Conservation (phyloP, 768 basidiomycete genomes). For the Suillus fuscotomentosus region DNA sequence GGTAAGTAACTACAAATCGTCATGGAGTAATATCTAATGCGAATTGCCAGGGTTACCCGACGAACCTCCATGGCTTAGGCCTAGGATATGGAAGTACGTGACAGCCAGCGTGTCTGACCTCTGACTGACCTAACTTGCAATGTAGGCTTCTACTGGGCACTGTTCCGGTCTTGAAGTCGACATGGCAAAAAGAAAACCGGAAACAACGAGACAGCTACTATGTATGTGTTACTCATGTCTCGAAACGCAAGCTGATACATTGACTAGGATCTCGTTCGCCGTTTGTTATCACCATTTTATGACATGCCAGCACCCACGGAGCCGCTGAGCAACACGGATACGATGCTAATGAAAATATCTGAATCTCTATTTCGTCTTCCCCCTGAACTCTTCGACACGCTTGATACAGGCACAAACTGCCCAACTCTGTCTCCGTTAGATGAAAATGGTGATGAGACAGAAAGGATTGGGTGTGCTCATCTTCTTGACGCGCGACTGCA, state of each 20-base stretch:
- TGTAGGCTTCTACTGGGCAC: slow-evolving; percentile 62
- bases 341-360: slow-evolving; percentile 45
- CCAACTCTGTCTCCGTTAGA: slow-evolving; percentile 48
- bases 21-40: background rate
- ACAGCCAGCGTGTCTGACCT: background rate
- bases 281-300: slow-evolving; percentile 56
- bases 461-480: slow-evolving; percentile 47
- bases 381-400: slow-evolving; percentile 42
- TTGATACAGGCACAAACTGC: slow-evolving; percentile 47
- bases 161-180: slow-evolving; percentile 53
- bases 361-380: slow-evolving; percentile 60
- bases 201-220: slow-evolving; percentile 74
- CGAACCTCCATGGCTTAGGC: slow-evolving; percentile 72
- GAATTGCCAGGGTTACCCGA: slow-evolving; percentile 60
- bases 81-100: slow-evolving; percentile 75
- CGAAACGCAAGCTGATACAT: slow-evolving; percentile 7
- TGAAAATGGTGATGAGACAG: slow-evolving; percentile 40
- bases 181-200: slow-evolving; percentile 55
- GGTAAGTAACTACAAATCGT: slow-evolving; percentile 40
- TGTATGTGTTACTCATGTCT: slow-evolving; percentile 40
- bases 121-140: slow-evolving; percentile 8
- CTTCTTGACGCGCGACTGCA: slow-evolving; percentile 55
- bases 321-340: slow-evolving; percentile 43
- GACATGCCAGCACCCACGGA: slow-evolving; percentile 40
- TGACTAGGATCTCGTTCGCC: slow-evolving; percentile 64